A percentile compares a stretch with the other conserved stretches of the same genome.
These are phyloP conservation scores for Pseudognaphalium luteoalbum DNA, from an alignment of 129 eudicot genomes.

Conservation along the genomic window DNA sequence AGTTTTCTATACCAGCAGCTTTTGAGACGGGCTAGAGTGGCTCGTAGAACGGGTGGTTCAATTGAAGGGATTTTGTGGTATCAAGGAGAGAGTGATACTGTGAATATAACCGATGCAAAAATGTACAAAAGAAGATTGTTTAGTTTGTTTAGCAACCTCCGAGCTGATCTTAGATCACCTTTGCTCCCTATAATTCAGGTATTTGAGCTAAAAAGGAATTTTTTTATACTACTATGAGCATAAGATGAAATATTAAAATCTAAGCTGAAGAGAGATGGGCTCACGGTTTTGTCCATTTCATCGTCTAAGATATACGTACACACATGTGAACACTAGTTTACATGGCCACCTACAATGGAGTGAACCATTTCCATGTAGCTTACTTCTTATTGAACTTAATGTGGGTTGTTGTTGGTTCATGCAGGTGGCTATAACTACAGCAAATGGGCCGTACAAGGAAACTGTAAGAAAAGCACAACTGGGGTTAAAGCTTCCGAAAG, in stretches of 20 bases:
- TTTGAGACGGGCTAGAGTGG: conserved; percentile 45
- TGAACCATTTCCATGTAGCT: no score
- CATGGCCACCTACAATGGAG: no score
- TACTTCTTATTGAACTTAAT: not conserved
- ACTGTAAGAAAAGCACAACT: conserved; percentile 68
- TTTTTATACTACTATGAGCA: no score
- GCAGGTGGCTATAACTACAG: conserved; percentile 82
- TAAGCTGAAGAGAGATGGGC: no score
- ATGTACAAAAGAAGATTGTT: conserved; percentile 40
- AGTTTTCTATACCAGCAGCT: conserved; percentile 42
- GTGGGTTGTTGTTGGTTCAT: not conserved
- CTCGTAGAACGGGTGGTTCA: conserved; percentile 49
- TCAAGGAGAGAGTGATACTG: conserved; percentile 78
- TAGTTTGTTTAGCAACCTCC: conserved; percentile 32
- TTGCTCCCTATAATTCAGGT: conserved; percentile 54
- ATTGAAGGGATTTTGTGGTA: conserved; percentile 59
- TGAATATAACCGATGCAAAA: conserved; percentile 37
- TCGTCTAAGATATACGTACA: no score
- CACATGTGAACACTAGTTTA: no score
- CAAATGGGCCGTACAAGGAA: conserved; percentile 49
- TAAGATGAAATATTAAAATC: no score
- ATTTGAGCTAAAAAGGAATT: not conserved
- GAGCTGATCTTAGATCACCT: conserved; percentile 54
- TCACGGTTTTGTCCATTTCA: no score
- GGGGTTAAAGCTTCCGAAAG: conserved; percentile 48